These are phyloP conservation scores for Penicillium hesseltinei DNA, from an alignment of 2,329 filamentous ascomycete species.

Conservation along the genomic window DNA sequence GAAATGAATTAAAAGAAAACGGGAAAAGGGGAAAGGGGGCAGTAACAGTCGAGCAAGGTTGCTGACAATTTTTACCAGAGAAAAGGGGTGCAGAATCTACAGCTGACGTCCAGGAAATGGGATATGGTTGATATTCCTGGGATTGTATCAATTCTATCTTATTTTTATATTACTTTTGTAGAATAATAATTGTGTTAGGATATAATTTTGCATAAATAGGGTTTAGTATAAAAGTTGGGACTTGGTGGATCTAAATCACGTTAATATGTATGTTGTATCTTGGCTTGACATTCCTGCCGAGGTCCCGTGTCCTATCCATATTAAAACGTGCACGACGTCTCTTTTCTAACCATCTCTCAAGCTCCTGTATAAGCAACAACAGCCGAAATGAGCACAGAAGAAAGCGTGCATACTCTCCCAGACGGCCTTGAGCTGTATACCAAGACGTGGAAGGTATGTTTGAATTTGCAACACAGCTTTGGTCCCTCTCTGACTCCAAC, in stretches of 20 bases:
- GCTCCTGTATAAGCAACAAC: neutral
- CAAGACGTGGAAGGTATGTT: slow-evolving; percentile 60
- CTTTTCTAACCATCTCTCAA: neutral
- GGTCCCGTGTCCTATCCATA: neutral
- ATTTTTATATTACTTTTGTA: neutral
- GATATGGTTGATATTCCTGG: neutral
- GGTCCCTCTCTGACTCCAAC: neutral
- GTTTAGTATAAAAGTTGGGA: neutral
- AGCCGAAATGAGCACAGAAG: slow-evolving; percentile 42
- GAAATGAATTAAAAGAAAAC: neutral
- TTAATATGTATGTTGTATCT: neutral
- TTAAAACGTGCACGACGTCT: neutral
- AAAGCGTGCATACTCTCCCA: slow-evolving; percentile 51
- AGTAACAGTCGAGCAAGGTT: neutral
- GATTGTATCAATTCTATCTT: neutral
- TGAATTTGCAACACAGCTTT: neutral
- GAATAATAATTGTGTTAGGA: neutral
- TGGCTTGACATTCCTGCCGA: neutral
- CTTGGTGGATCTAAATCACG: neutral
- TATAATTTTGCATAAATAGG: neutral
- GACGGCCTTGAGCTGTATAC: slow-evolving; percentile 59
- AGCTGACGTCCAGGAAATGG: no score
- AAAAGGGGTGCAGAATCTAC: neutral
- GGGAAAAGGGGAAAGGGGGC: neutral
- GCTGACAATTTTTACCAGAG: neutral